A percentile compares a stretch with the other conserved stretches of the same genome.
These are phyloP conservation scores for Meira miltonrushii DNA, from an alignment of 1,284 basidiomycete genomes.

Conservation along the genomic window DNA sequence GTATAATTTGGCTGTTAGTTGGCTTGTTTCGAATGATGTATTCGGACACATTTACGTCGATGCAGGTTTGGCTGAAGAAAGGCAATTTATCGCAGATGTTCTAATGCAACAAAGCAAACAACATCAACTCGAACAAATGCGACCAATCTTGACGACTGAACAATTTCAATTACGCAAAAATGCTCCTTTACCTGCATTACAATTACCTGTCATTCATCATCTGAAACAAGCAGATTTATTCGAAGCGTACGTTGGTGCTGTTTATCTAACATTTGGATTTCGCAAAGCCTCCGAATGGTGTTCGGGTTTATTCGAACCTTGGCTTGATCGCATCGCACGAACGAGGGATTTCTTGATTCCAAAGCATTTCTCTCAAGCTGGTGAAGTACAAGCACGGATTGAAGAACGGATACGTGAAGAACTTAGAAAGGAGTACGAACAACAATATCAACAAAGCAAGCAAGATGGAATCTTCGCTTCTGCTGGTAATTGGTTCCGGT, in stretches of 20 bases:
- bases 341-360: background rate
- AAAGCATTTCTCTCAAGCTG: background rate
- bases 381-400: background rate
- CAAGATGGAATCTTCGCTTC: too few relatives aligned
- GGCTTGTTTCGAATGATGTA: constrained; percentile 7
- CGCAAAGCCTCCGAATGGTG: background rate
- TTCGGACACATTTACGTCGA: constrained; percentile 2
- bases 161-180: background rate
- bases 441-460: too few relatives aligned
- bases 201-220: background rate
- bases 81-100: background rate
- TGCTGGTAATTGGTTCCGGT: too few relatives aligned
- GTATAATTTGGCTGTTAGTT: background rate
- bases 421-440: too few relatives aligned
- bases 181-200: background rate
- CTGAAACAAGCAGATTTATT: constrained; percentile 4
- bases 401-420: background rate
- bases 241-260: constrained; percentile 5
- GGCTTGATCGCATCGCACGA: background rate
- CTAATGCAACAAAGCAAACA: background rate
- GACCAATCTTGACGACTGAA: background rate
- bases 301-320: background rate
- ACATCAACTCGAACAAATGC: background rate
- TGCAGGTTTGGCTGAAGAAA: background rate
- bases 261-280: constrained; percentile 6